phyloP scores from a whole-genome alignment of 768 basidiomycete genomes.

The Mycena maculata region DNA sequence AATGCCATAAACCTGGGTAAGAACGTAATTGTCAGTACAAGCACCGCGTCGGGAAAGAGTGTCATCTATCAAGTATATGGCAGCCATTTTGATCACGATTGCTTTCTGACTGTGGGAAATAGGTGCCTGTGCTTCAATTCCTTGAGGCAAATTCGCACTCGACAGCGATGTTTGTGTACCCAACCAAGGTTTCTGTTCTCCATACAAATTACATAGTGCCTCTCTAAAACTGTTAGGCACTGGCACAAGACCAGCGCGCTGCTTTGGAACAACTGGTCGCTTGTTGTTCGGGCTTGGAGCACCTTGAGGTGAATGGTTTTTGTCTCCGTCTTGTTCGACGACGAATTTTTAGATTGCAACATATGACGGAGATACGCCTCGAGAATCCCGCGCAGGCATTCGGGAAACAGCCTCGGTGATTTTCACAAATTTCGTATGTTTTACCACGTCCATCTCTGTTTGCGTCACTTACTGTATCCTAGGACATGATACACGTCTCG shows the following conservation, averaged over 20 bases:
- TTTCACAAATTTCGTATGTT: conserved; percentile 55
- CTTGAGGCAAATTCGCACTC: conserved; percentile 69
- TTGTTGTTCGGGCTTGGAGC: conserved; percentile 69
- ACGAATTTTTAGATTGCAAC: conserved; percentile 65
- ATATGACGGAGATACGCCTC: conserved; percentile 90
- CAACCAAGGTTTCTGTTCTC: conserved; percentile 74
- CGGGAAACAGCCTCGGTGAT: conserved; percentile 82
- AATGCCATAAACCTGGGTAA: conserved; percentile 65
- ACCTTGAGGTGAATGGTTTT: conserved; percentile 57
- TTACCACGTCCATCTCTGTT: background rate
- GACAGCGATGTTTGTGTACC: conserved; percentile 88
- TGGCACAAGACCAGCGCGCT: conserved; percentile 88
- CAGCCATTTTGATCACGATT: background rate
- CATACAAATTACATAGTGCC: background rate
- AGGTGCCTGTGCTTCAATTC: conserved; percentile 79
- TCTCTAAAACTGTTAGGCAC: conserved; percentile 61
- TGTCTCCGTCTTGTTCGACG: background rate
- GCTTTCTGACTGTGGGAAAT: background rate
- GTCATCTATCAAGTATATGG: conserved; percentile 80
- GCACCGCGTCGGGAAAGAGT: conserved; percentile 91
- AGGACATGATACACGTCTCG: conserved; percentile 90
- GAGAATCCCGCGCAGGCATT: conserved; percentile 73
- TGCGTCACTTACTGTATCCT: conserved; percentile 1
- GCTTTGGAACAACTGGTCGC: conserved; percentile 76
- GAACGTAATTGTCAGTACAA: conserved; percentile 89